These are phyloP conservation scores for Atalantia buxifolia DNA, from an alignment of 345 rosid species.

Conservation along the genomic window DNA sequence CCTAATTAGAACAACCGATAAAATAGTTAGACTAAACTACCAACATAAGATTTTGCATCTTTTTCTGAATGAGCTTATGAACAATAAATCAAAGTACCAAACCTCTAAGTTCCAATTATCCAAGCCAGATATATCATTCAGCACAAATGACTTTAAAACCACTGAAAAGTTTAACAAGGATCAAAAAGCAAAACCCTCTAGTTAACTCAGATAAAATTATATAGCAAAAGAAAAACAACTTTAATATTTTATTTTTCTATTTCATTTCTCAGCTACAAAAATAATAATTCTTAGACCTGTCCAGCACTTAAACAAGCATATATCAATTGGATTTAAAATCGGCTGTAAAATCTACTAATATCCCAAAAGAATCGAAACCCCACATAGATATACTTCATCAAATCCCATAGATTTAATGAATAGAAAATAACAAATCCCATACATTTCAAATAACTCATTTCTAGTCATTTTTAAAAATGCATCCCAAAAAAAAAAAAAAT, in stretches of 20 bases:
- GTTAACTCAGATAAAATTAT: not conserved
- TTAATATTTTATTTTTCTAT: not conserved
- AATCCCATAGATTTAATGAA: not conserved
- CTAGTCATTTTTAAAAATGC: no score
- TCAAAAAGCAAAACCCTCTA: not conserved
- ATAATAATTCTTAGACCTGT: constrained; percentile 18
- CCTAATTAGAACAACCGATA: not conserved
- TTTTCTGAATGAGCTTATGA: not conserved
- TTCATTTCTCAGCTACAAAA: constrained; percentile 8
- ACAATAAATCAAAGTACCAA: not conserved
- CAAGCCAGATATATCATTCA: not conserved
- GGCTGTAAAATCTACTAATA: not conserved
- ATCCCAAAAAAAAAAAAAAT: no score
- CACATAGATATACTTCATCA: not conserved
- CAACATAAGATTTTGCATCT: not conserved
- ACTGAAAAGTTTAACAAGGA: not conserved
- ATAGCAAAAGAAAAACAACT: not conserved
- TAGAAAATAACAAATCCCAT: no score
- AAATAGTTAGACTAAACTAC: not conserved
- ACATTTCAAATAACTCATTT: no score
- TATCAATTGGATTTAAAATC: not conserved
- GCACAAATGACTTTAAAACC: not conserved
- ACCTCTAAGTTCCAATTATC: constrained; percentile 2
- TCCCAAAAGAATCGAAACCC: not conserved
- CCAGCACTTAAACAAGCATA: constrained; percentile 5